Conservation (phyloP, 192 early-diverging fungal species). For the Dispira parvispora region DNA sequence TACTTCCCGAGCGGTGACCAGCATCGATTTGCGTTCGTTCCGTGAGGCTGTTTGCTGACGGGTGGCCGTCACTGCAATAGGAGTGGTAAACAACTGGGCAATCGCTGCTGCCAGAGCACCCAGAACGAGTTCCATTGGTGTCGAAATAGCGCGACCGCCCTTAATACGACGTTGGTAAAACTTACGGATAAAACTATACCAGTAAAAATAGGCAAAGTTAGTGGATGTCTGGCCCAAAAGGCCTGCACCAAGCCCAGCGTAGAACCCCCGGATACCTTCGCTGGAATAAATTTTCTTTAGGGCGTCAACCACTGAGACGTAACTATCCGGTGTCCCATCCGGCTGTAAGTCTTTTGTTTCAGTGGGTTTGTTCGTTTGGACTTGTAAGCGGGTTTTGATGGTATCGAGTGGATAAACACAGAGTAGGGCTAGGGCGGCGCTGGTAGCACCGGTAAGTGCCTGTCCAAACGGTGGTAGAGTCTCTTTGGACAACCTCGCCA, state of each 20-base stretch:
- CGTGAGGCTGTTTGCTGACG: constrained; percentile 72
- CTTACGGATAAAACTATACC: constrained; percentile 56
- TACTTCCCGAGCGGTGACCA: constrained; percentile 49
- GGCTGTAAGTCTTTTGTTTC: constrained; percentile 16
- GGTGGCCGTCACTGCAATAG: constrained; percentile 87
- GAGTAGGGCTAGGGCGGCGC: constrained; percentile 80
- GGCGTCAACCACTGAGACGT: constrained; percentile 54
- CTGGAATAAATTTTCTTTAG: constrained; percentile 61
- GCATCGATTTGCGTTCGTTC: constrained; percentile 43
- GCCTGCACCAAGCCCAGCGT: constrained; percentile 71
- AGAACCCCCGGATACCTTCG: constrained; percentile 79
- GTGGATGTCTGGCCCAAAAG: constrained; percentile 59
- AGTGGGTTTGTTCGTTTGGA: constrained; percentile 53
- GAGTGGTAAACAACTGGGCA: constrained; percentile 77
- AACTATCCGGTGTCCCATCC: constrained; percentile 24
- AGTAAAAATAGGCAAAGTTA: constrained; percentile 80
- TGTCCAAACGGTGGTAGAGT: constrained; percentile 72
- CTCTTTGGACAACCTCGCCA: constrained; percentile 15
- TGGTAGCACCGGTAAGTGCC: constrained; percentile 78
- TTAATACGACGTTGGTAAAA: constrained; percentile 28
- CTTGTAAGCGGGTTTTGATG: constrained; percentile 92
- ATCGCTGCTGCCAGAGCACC: constrained; percentile 82
- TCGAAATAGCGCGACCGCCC: constrained; percentile 35
- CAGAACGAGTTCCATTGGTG: constrained; percentile 66
- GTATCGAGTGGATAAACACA: constrained; percentile 93